Evolutionary conservation across 1,284 basidiomycete species (phyloP).

Genomic region (Ganoderma multipileum): DNA sequence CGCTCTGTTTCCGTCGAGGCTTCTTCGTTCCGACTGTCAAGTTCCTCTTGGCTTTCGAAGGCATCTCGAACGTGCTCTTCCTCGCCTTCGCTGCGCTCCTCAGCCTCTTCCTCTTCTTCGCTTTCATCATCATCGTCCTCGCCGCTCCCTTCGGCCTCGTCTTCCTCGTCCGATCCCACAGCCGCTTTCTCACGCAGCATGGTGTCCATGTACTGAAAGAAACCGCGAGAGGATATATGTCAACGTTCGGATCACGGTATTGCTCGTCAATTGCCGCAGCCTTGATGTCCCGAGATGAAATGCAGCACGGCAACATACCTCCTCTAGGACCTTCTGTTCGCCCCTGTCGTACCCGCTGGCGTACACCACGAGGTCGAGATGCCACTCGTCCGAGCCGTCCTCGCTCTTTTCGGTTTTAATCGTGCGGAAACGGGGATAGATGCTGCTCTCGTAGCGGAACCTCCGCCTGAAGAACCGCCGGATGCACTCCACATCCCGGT

Average conservation of each 20-base stretch:
- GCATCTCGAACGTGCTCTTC: conserved; percentile 36
- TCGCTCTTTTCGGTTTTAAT: conserved; percentile 57
- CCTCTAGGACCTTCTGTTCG: conserved; percentile 83
- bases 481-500: conserved; percentile 97
- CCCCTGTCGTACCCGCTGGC: conserved; percentile 91
- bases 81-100: conserved; percentile 27
- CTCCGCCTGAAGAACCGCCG: conserved; percentile 91
- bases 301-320: conserved; percentile 55
- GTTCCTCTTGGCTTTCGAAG: neutral
- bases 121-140: conserved; percentile 45
- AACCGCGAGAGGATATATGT: neutral
- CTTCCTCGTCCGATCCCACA: conserved; percentile 37
- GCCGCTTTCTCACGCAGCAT: conserved; percentile 51
- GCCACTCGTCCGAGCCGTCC: conserved; percentile 56
- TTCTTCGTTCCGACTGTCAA: conserved; percentile 30
- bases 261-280: neutral
- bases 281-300: conserved; percentile 8
- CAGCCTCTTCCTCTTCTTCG: conserved; percentile 39
- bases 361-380: conserved; percentile 88
- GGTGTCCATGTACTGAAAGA: conserved; percentile 68
- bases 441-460: conserved; percentile 90
- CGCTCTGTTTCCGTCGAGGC: conserved; percentile 28
- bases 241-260: conserved; percentile 20
- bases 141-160: conserved; percentile 39
- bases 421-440: conserved; percentile 84